Evolutionary conservation across 305 asterid species (phyloP), one percentile per base, ranked within the genome.

Genomic region (Fraxinus paxiana): DNA sequence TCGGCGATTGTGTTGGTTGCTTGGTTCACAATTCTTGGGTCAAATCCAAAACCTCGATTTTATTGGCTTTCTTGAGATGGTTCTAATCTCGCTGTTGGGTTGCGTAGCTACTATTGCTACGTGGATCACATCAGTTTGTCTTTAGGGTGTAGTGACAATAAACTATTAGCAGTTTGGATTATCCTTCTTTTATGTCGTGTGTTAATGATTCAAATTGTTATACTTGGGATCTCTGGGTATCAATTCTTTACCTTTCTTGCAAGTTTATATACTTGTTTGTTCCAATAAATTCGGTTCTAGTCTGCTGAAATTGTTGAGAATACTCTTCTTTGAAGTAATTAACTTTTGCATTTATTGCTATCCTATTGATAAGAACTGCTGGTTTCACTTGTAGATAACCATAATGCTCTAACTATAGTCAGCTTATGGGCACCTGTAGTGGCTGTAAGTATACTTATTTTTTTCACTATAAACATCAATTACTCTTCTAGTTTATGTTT

Each of bases 381-480:
- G 76, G 79, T 82, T 75, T 89, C 83, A 70, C 76, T 76, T 90
- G 91, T 83, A 96, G 99, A 94, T 86, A 96, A 96, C 85, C 92
- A 94, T 86, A 96, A 94, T 87, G 97, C 96, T 77, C 79, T 93
- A 65, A 88, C 99, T 5, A 86, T 96, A 35, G 87, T 87, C 82
- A 89, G 97, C 92, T 89, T 96, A 82, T 96, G 99, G 99, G 94
- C 92, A 76, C 99, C 98, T 35, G 98, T 96, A 81, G 76, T 94
- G 81, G 75, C 90, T 78, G 99, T 96, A 88, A 92, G 98, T 88
- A 59, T 80, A 51, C 84, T 71, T 79, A 74, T 80, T 35, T 82
- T 72, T 81, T 71, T 59, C 75, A 63, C 70, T 38, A 65, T 70
- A 30, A 22, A 28, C 18, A 1, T 73, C 22, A 48, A 69, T 75